Evolutionary conservation across 768 basidiomycete genomes (phyloP).

Genomic region (Lentinus brumalis): DNA sequence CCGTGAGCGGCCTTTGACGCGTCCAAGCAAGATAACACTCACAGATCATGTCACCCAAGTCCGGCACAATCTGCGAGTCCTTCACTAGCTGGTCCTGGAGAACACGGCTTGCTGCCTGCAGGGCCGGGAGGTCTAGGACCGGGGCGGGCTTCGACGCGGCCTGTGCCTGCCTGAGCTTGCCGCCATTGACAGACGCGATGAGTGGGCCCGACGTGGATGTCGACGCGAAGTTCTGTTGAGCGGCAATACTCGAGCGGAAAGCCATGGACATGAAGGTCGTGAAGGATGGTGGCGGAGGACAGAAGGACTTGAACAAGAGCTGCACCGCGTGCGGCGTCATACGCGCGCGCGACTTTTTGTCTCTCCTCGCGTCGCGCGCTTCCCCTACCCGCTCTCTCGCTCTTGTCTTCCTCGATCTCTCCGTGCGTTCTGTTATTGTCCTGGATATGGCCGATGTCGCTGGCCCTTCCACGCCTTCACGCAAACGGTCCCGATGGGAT

Average conservation of each 20-base stretch:
- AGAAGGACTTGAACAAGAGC: constrained; percentile 21
- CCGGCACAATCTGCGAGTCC: constrained; percentile 75
- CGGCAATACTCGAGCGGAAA: constrained; percentile 10
- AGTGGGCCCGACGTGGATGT: constrained; percentile 11
- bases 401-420: neutral
- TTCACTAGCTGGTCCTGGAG: constrained; percentile 70
- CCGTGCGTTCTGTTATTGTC: neutral
- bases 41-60: constrained; percentile 60
- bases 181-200: constrained; percentile 16
- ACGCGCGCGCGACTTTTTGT: constrained; percentile 22
- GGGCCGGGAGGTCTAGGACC: constrained; percentile 57
- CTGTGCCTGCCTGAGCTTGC: constrained; percentile 20
- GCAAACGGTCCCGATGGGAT: constrained; percentile 81
- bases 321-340: constrained; percentile 19
- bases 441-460: constrained; percentile 20
- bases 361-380: constrained; percentile 4
- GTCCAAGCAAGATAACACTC: neutral
- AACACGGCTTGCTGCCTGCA: constrained; percentile 68
- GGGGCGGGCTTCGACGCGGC: constrained; percentile 27
- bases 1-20: neutral
- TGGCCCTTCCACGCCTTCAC: constrained; percentile 56
- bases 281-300: constrained; percentile 13
- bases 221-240: constrained; percentile 16
- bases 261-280: constrained; percentile 8
- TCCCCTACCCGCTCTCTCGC: neutral